Percentiles rank a stretch among this genome's conserved stretches.
Conservation (phyloP, 192 early-diverging fungal species). For the Lobosporangium transversale region DNA sequence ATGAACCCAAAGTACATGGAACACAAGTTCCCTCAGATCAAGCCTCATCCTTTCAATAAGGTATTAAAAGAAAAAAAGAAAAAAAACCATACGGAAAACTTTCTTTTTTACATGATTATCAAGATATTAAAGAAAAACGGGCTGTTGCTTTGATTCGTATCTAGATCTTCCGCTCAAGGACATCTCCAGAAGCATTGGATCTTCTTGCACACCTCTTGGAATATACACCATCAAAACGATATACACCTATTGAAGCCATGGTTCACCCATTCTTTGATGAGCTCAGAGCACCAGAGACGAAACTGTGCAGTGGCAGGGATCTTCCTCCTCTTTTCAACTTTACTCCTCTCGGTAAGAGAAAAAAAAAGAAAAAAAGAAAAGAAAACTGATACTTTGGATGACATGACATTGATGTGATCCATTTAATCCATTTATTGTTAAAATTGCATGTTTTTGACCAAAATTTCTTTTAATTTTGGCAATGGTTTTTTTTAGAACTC, state of each 20-base stretch:
- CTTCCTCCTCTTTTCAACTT: conserved; percentile 96
- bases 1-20: conserved; percentile 99
- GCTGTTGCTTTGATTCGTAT: background rate
- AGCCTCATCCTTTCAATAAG: conserved; percentile 89
- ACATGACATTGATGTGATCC: too few species aligned
- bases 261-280: conserved; percentile 98
- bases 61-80: conserved; percentile 3
- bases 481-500: conserved; percentile 71
- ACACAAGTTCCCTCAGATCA: conserved; percentile 99
- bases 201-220: conserved; percentile 87
- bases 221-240: conserved; percentile 88
- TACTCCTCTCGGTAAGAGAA: conserved; percentile 72
- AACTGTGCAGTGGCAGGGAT: conserved; percentile 82
- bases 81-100: background rate
- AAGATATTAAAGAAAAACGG: background rate
- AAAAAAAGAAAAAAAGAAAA: too few species aligned
- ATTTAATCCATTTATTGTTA: too few species aligned
- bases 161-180: conserved; percentile 83
- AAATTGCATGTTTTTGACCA: too few species aligned
- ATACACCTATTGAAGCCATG: conserved; percentile 92
- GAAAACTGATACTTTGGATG: background rate
- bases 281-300: conserved; percentile 84
- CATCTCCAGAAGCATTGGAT: conserved; percentile 87
- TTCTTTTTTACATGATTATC: too few species aligned
- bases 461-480: too few species aligned